Evolutionary conservation across 2,329 filamentous ascomycete genomes (phyloP).

Genomic region (Tolypocladium capitatum): DNA sequence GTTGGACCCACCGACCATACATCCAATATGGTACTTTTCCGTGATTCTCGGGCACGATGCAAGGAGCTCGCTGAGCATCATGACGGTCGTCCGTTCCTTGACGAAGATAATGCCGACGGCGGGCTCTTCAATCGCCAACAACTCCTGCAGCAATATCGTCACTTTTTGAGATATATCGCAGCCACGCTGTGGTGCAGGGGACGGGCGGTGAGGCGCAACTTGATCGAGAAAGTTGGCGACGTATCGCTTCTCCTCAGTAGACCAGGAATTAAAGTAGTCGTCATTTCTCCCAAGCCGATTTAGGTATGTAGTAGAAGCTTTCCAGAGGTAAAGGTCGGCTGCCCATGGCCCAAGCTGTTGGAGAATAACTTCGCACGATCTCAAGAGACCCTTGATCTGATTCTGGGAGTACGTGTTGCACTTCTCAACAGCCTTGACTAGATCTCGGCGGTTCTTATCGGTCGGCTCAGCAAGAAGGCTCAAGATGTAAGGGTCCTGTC

Average conservation of each 20-base stretch:
- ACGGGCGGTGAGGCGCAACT: constrained; percentile 12
- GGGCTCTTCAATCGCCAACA: constrained; percentile 28
- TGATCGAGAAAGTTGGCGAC: constrained; percentile 32
- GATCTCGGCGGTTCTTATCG: constrained; percentile 23
- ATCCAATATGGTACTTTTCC: constrained; percentile 35
- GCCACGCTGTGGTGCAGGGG: constrained; percentile 4
- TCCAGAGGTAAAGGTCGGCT: constrained; percentile 49
- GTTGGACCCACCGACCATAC: constrained; percentile 41
- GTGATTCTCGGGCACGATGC: constrained; percentile 33
- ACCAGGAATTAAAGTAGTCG: constrained; percentile 25
- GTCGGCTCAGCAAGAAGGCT: constrained; percentile 28
- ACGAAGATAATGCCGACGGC: constrained; percentile 55
- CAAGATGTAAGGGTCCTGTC: constrained; percentile 46
- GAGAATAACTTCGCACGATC: constrained; percentile 35
- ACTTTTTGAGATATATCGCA: constrained; percentile 44
- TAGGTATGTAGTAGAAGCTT: constrained; percentile 26
- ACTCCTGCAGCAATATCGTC: constrained; percentile 34
- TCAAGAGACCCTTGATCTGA: constrained; percentile 42
- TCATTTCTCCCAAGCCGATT: constrained; percentile 7
- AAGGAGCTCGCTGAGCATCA: constrained; percentile 45
- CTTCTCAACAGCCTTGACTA: constrained; percentile 26
- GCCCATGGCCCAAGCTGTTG: constrained; percentile 55
- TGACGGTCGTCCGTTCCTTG: constrained; percentile 46
- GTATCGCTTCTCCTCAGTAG: constrained; percentile 40
- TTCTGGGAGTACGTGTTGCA: constrained; percentile 37